phyloP scores from a whole-genome alignment of 176 grass and related monocot genomes.

The Paspalum notatum region DNA sequence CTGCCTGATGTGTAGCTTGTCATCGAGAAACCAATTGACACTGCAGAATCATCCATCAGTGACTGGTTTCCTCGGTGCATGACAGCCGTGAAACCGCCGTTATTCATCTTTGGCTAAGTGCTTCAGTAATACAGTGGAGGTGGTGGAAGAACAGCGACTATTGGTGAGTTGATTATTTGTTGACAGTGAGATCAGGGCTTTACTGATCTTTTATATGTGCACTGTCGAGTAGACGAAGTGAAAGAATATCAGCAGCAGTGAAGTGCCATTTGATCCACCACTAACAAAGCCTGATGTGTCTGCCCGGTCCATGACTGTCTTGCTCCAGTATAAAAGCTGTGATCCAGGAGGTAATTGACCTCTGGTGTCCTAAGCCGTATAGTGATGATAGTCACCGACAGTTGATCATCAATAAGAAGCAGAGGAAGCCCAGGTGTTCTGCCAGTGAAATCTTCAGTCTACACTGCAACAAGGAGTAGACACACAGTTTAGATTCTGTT shows the following conservation, averaged over 20 bases:
- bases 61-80: conserved; percentile 24
- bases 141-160: conserved; percentile 30
- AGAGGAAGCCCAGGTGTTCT: conserved; percentile 15
- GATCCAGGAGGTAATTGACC: conserved; percentile 18
- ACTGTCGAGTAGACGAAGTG: conserved; percentile 56
- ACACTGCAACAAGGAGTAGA: conserved; percentile 29
- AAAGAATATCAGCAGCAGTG: conserved; percentile 62
- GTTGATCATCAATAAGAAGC: conserved; percentile 21
- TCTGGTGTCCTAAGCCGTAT: conserved; percentile 17
- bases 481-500: not conserved
- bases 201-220: conserved; percentile 35
- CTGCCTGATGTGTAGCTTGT: conserved; percentile 16
- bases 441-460: conserved; percentile 25
- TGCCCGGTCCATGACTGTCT: conserved; percentile 57
- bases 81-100: conserved; percentile 30
- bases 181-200: conserved; percentile 20
- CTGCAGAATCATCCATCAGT: conserved; percentile 33
- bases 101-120: conserved; percentile 32
- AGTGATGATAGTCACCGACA: not conserved
- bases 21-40: conserved; percentile 33
- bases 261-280: conserved; percentile 50
- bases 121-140: not conserved
- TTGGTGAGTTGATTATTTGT: not conserved
- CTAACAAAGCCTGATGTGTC: conserved; percentile 83
- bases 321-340: conserved; percentile 4